Evolutionary conservation across 805 yeast genomes (phyloP), one percentile per base, ranked within the genome.

Genomic region (Suhomyces pyralidae): DNA sequence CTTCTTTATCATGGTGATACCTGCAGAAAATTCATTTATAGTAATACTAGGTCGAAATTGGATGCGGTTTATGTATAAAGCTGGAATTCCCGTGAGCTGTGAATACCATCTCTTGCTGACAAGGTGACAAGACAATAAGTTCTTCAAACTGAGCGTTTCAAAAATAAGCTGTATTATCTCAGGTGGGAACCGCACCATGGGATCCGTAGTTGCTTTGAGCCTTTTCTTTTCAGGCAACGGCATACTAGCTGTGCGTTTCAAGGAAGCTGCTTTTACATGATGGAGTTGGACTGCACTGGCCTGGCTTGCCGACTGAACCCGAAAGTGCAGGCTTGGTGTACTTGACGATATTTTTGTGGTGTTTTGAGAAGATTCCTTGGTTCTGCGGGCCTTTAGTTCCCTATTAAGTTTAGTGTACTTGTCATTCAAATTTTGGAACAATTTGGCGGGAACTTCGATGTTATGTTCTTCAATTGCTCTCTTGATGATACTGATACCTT

Each of bases 401-500:
- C 49, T 46, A 46, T 71, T 68, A 20, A 71, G 54, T 9, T 51
- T 51, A 7, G 47, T 46, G 52, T 66, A 68, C 48, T 65, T 67
- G 0, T 19, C 34, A 38, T 65, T 63, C 51, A 75, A 55, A 24
- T 54, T 64, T 1, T 53, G 51, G 36, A 66, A 67, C 22, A 79
- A 62, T 25, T 64, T 61, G 28, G 66, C 65, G 17, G 74, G 73
- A 14, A 75, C 70, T 12, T 51, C 54, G 10, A 76, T 55, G 3
- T 57, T 50, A 36, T 65, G 62, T 45, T 66, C 62, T n/a, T 58
- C 55, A 19, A 58, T 51, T 0, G 73, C 77, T 9, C 53, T 55
- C 22, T 68, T 69, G 7, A 80, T 69, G n/a, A 58, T 61, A 46
- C 65, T 63, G 2, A 76, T 44, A 0, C 83, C 84, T 26, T 57